These are phyloP conservation scores for Lentinula detonsa DNA, from an alignment of 768 basidiomycete genomes.

Conservation along the genomic window DNA sequence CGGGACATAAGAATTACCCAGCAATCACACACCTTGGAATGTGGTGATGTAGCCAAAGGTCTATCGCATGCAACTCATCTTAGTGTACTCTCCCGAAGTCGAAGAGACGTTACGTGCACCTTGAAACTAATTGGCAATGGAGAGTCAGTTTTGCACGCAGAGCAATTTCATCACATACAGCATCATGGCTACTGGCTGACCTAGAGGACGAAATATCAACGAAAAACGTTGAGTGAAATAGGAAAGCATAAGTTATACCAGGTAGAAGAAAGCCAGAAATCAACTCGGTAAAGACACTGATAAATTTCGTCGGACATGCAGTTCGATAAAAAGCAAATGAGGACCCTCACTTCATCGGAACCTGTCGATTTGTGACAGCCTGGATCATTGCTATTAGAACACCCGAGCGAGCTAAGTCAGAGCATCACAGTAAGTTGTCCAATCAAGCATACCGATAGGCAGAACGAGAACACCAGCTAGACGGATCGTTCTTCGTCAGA, in stretches of 20 bases:
- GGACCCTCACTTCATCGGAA: conserved; percentile 22
- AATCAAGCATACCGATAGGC: conserved; percentile 23
- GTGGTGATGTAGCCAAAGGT: conserved; percentile 28
- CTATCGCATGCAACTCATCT: conserved; percentile 12
- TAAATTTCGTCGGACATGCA: background rate
- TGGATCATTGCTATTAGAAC: conserved; percentile 26
- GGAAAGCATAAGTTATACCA: background rate
- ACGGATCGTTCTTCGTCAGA: background rate
- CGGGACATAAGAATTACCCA: background rate
- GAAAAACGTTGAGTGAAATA: background rate
- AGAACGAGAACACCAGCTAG: conserved; percentile 22
- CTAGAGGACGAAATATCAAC: conserved; percentile 7
- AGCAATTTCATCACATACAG: conserved; percentile 13
- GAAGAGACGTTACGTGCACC: background rate
- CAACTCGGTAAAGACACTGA: conserved; percentile 31
- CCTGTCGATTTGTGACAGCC: conserved; percentile 32
- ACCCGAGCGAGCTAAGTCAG: conserved; percentile 3
- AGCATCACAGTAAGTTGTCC: background rate
- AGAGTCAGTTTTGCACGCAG: background rate
- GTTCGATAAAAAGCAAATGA: conserved; percentile 11
- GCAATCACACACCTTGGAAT: conserved; percentile 19
- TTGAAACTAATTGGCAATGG: background rate
- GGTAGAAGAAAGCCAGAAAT: conserved; percentile 31
- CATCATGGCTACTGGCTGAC: conserved; percentile 32
- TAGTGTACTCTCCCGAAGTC: background rate